phyloP scores from a whole-genome alignment of 371 early-diverging fungal species.

The Mortierella sp. region DNA sequence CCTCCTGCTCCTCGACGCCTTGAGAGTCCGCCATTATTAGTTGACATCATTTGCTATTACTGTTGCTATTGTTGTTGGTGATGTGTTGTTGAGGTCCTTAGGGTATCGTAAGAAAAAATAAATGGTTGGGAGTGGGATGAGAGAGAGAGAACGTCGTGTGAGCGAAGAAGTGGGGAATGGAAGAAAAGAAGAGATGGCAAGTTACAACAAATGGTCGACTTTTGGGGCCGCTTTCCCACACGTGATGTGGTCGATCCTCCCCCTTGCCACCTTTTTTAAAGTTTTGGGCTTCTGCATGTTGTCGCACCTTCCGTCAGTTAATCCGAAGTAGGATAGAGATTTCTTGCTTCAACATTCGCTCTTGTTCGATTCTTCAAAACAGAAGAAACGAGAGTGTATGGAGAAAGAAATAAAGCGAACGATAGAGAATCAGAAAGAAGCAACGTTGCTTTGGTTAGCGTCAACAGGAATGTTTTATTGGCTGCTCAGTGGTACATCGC shows the following conservation, averaged over 20 bases:
- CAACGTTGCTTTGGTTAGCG: no score
- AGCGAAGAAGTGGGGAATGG: neutral
- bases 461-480: no score
- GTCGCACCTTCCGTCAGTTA: neutral
- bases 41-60: slow-evolving; percentile 33
- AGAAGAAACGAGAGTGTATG: no score
- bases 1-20: slow-evolving; percentile 52
- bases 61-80: neutral
- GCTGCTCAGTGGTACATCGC: no score
- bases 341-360: no score
- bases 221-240: neutral
- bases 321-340: neutral
- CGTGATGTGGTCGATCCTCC: neutral
- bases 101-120: neutral
- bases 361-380: neutral
- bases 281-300: neutral
- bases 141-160: neutral
- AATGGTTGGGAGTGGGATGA: neutral
- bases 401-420: no score
- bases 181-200: neutral
- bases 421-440: no score
- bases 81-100: neutral
- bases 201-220: neutral
- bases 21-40: slow-evolving; percentile 46
- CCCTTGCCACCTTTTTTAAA: neutral